phyloP scores from a whole-genome alignment of 2,329 filamentous ascomycete genomes.

The Ophiostoma pallidulum region DNA sequence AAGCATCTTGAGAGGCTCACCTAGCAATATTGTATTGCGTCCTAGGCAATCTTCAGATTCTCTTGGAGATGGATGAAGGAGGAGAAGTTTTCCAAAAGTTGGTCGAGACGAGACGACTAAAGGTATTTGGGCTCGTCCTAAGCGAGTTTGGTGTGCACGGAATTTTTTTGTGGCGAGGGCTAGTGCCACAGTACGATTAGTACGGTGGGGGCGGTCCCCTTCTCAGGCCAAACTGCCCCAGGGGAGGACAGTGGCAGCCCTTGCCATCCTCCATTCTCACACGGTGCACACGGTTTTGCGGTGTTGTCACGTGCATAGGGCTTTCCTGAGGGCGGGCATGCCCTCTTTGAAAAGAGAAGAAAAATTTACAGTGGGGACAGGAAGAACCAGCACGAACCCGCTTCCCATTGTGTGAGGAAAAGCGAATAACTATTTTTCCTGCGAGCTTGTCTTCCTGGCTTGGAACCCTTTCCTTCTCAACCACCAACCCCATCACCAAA shows the following conservation, averaged over 20 bases:
- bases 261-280: not conserved
- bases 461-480: slow-evolving; percentile 3
- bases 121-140: no score
- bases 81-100: slow-evolving; percentile 1
- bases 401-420: slow-evolving; percentile 1
- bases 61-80: slow-evolving; percentile 11
- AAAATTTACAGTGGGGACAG: slow-evolving; percentile 2
- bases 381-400: not conserved
- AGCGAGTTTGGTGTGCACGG: no score
- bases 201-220: no score
- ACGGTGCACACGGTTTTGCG: not conserved
- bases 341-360: not conserved
- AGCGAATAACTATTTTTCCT: slow-evolving; percentile 1
- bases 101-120: not conserved
- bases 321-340: not conserved
- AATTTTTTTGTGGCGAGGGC: not conserved
- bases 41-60: slow-evolving; percentile 21
- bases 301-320: slow-evolving; percentile 16
- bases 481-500: slow-evolving; percentile 7
- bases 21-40: slow-evolving; percentile 22
- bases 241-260: no score
- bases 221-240: no score
- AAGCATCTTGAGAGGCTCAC: slow-evolving; percentile 18
- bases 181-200: not conserved
- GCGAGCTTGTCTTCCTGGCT: not conserved